These are phyloP conservation scores for Lepraria neglecta DNA, from an alignment of 495 filamentous ascomycete species.

Conservation along the genomic window DNA sequence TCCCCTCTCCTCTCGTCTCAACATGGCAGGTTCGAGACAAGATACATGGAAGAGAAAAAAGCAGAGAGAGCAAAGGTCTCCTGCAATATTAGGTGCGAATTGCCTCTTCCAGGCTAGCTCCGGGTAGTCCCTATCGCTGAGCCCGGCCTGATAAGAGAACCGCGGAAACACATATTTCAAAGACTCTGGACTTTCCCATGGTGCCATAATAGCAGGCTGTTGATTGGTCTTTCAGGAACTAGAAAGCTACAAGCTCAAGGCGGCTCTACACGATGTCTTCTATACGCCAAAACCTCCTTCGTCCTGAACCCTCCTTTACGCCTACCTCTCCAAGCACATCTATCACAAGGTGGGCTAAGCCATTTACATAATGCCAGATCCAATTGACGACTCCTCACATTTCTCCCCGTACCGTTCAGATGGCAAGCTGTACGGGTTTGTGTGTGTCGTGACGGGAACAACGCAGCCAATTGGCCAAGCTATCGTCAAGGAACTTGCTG, in stretches of 20 bases:
- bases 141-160: constrained; percentile 1
- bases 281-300: not conserved
- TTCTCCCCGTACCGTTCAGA: constrained; percentile 55
- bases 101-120: not conserved
- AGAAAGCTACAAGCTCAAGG: too few relatives aligned
- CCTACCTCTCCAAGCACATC: not conserved
- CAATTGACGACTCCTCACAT: constrained; percentile 36
- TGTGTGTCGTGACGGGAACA: constrained; percentile 56
- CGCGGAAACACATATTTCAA: constrained; percentile 2
- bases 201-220: not conserved
- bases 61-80: too few relatives aligned
- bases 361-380: constrained; percentile 22
- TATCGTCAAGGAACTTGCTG: constrained; percentile 51
- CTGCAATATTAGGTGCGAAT: not conserved
- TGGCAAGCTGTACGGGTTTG: constrained; percentile 59
- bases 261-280: not conserved
- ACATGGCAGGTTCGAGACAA: too few relatives aligned
- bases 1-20: too few relatives aligned
- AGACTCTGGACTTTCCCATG: not conserved
- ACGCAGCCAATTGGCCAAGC: constrained; percentile 52
- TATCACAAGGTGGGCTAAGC: too few relatives aligned
- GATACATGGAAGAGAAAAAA: too few relatives aligned
- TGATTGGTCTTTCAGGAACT: too few relatives aligned
- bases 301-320: not conserved
- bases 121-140: not conserved